Percentiles rank a stretch among this genome's conserved stretches.
phyloP scores from a whole-genome alignment of 768 basidiomycete genomes.

The Boletus barrowsii region DNA sequence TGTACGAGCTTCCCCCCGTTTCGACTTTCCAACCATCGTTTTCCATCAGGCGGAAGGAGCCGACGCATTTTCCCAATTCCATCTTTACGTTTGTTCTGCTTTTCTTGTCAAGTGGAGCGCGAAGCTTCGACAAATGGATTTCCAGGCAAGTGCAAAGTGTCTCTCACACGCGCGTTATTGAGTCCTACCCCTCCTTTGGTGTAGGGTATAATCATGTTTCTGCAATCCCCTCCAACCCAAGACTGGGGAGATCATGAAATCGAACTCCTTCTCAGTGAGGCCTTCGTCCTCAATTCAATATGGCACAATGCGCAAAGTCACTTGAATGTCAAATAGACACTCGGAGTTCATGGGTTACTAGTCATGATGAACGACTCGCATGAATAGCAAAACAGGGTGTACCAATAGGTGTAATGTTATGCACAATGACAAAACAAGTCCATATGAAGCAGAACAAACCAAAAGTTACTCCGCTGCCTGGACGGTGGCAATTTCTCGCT shows the following conservation, averaged over 20 bases:
- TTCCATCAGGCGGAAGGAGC: constrained; percentile 82
- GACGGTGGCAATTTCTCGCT: constrained; percentile 57
- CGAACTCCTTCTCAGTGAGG: constrained; percentile 91
- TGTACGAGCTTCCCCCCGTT: neutral
- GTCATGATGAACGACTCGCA: neutral
- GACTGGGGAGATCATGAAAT: constrained; percentile 96
- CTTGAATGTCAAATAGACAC: constrained; percentile 54
- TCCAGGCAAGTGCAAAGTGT: constrained; percentile 63
- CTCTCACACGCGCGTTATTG: neutral
- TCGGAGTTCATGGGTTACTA: neutral
- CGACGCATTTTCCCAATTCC: constrained; percentile 98
- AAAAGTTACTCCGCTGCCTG: constrained; percentile 20
- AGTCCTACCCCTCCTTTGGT: neutral
- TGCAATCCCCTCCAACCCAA: constrained; percentile 89
- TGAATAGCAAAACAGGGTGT: constrained; percentile 21
- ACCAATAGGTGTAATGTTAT: constrained; percentile 25
- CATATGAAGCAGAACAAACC: neutral
- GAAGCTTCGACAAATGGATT: constrained; percentile 93
- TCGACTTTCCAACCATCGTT: neutral
- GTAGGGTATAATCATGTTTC: constrained; percentile 98
- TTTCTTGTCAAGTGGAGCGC: constrained; percentile 96
- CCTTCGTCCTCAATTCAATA: constrained; percentile 89
- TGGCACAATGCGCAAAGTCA: constrained; percentile 94
- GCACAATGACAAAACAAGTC: constrained; percentile 2
- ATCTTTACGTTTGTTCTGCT: constrained; percentile 96